phyloP scores from a whole-genome alignment of 73 alveolate genomes.

The Uronychia setigera region DNA sequence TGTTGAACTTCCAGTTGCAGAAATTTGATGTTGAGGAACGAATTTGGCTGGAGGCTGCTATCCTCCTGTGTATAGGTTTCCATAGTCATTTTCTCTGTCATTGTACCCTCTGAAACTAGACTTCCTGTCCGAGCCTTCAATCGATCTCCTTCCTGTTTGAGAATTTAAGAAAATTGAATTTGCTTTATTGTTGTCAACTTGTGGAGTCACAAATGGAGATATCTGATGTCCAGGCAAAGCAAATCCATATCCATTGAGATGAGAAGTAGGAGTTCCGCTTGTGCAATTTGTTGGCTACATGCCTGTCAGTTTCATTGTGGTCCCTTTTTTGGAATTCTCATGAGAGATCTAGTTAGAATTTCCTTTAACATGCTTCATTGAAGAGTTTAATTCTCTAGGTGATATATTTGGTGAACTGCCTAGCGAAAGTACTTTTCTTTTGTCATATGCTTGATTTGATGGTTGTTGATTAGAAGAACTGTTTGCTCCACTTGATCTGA shows the following conservation, averaged over 20 bases:
- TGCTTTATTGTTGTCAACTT: background rate
- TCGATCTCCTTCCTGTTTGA: background rate
- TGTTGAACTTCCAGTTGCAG: background rate
- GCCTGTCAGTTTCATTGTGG: background rate
- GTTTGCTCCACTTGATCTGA: background rate
- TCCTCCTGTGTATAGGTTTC: background rate
- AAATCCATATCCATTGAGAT: background rate
- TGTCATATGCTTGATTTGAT: background rate
- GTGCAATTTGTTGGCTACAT: background rate
- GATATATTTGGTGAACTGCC: background rate
- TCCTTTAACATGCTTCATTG: background rate
- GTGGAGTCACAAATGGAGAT: background rate
- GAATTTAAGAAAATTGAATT: background rate
- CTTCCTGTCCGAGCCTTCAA: background rate
- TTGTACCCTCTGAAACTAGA: background rate
- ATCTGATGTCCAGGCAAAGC: background rate
- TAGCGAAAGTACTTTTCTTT: background rate
- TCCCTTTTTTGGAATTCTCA: background rate
- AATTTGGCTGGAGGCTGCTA: background rate
- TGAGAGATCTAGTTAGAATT: too few species aligned
- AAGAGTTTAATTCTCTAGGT: background rate
- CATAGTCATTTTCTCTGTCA: background rate
- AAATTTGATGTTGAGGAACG: too few species aligned
- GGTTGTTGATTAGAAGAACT: background rate
- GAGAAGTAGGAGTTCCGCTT: background rate